Base-by-base conservation (phyloP, 345 rosid species). In the Camelina hispida region DNA sequence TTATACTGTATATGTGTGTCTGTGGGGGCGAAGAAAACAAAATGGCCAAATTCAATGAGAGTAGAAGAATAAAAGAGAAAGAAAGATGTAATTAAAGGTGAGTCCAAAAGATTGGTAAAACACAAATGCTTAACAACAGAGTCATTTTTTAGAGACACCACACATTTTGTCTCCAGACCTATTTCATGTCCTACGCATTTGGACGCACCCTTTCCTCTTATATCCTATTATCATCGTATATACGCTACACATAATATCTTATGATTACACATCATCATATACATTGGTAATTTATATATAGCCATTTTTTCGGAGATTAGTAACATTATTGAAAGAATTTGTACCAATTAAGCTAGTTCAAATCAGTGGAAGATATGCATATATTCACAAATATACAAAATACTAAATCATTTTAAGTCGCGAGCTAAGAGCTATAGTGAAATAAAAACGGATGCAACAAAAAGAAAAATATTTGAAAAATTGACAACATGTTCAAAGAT, bases 111-210 rank as follows among this genome's bases (percentile, higher is more conserved):
- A 37, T 50, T 67, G 57, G 53, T 66, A 65, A 74, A 46, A 56
- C 59, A 74, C 72, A 74, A 73, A 63, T 66, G 73, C 71, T 55
- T 55, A 65, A 65, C 38, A 65, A 64, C 73, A 66, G 12, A 46
- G 32, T 51, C 4, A 50, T 14, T 22, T 57, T 56, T 37, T 22
- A 59, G 72, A 17, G 72, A 58, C 78, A 71, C 57, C 48, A 62
- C 68, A 75, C 20, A 50, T 51, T 75, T 50, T 59, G 44, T 75
- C 62, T 75, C 54, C 54, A 60, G 42, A 17, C 37, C 73, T 50
- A 50, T 13, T 48, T 50, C 68, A 48, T 67, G 79, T 68, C 62
- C 68, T 40, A 59, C 50, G 51, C 43, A 43, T 58, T 65, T 74
- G 58, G 57, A 66, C 77, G 15, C 38, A 65, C 56, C 18, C 35